Conservation (phyloP, 805 yeast species). For the Candida insectalens region DNA sequence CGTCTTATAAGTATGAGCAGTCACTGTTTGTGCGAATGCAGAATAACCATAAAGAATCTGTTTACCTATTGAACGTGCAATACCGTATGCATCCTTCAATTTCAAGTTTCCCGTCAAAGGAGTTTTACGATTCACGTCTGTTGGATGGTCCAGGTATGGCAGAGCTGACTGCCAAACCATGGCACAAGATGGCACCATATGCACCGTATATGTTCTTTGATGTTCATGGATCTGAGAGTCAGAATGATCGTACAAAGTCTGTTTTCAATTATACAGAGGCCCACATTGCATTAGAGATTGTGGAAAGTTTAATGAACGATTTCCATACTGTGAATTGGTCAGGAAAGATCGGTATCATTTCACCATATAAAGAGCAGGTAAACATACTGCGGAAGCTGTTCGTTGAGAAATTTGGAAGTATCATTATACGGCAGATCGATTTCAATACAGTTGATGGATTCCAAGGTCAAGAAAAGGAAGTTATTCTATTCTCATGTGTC, state of each 20-base stretch:
- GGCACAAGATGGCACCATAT: constrained; percentile 57
- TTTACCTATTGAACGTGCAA: constrained; percentile 76
- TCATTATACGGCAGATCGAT: constrained; percentile 58
- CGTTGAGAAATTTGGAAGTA: constrained; percentile 47
- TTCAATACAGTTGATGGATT: constrained; percentile 97
- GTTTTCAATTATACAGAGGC: constrained; percentile 67
- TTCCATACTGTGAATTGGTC: constrained; percentile 45
- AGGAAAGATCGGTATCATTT: constrained; percentile 79
- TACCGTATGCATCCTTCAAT: constrained; percentile 97
- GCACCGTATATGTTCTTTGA: constrained; percentile 78
- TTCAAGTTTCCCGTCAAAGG: constrained; percentile 74
- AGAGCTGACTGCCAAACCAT: constrained; percentile 46
- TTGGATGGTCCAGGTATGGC: constrained; percentile 75
- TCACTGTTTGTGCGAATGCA: constrained; percentile 93
- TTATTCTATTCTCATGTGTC: constrained; percentile 91
- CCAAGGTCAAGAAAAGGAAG: constrained; percentile 96
- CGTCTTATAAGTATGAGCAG: constrained; percentile 73
- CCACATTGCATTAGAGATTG: constrained; percentile 57
- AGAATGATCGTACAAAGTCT: constrained; percentile 58
- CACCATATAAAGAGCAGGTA: constrained; percentile 92
- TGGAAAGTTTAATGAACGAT: constrained; percentile 38
- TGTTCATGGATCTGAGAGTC: constrained; percentile 54
- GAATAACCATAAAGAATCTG: constrained; percentile 45
- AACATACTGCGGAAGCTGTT: constrained; percentile 48
- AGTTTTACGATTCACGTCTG: constrained; percentile 67